phyloP scores from a whole-genome alignment of 352 stramenopile species.

The Peronospora belbahrii region DNA sequence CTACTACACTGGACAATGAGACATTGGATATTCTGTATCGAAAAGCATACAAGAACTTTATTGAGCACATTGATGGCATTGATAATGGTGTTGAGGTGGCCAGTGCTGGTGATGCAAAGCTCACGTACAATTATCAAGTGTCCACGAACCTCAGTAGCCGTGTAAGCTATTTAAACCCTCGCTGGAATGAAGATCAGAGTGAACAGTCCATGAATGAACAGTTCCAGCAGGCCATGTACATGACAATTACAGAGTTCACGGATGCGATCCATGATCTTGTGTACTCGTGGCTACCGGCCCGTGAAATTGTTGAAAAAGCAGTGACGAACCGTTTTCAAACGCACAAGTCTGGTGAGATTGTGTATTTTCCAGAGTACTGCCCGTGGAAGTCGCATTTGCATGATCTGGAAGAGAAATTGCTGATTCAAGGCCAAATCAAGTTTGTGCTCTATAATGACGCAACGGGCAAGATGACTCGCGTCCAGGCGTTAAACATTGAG shows the following conservation, averaged over 20 bases:
- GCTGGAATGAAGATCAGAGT: slow-evolving; percentile 93
- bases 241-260: slow-evolving; percentile 94
- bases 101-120: slow-evolving; percentile 20
- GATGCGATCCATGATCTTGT: slow-evolving; percentile 87
- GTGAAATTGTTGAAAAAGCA: slow-evolving; percentile 89
- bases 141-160: slow-evolving; percentile 70
- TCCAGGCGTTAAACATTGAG: slow-evolving; percentile 94
- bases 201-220: slow-evolving; percentile 73
- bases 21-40: slow-evolving; percentile 82
- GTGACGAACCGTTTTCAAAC: slow-evolving; percentile 82
- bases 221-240: slow-evolving; percentile 92
- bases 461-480: slow-evolving; percentile 89
- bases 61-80: slow-evolving; percentile 98
- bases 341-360: slow-evolving; percentile 90
- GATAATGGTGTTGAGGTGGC: slow-evolving; percentile 95
- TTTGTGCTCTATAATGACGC: slow-evolving; percentile 96
- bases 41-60: slow-evolving; percentile 94
- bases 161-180: slow-evolving; percentile 92
- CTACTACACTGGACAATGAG: slow-evolving; percentile 46
- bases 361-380: slow-evolving; percentile 88
- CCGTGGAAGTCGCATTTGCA: slow-evolving; percentile 96
- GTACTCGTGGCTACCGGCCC: slow-evolving; percentile 90
- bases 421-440: slow-evolving; percentile 88
- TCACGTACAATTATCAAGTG: slow-evolving; percentile 67
- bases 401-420: slow-evolving; percentile 90